phyloP scores from a whole-genome alignment of 805 yeast genomes.

The Spathaspora sp. region DNA sequence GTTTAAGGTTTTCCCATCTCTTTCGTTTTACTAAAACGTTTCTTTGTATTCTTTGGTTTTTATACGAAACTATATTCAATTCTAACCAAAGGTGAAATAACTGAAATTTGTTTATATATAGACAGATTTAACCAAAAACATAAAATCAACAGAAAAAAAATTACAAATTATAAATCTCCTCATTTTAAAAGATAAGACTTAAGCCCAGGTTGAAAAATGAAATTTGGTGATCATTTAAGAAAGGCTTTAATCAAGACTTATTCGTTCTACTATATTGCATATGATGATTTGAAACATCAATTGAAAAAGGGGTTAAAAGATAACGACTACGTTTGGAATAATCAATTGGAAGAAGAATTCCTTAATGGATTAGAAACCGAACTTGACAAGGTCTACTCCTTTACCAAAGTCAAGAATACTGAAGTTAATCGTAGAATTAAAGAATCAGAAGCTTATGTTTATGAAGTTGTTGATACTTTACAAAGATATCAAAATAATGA shows the following conservation, averaged over 20 bases:
- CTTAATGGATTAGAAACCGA: conserved; percentile 73
- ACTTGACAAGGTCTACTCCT: conserved; percentile 88
- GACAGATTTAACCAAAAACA: not conserved
- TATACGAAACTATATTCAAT: not conserved
- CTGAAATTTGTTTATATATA: not conserved
- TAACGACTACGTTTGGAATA: conserved; percentile 64
- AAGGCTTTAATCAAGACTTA: conserved; percentile 88
- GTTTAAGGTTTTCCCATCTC: not conserved
- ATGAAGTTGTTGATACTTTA: conserved; percentile 54
- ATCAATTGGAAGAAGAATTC: conserved; percentile 77
- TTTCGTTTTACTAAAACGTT: not conserved
- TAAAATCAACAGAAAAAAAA: not conserved
- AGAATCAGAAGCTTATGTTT: conserved; percentile 72
- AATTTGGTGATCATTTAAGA: conserved; percentile 91
- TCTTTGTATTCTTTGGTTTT: not conserved
- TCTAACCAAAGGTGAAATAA: not conserved
- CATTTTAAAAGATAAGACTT: not conserved
- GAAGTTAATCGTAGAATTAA: conserved; percentile 84
- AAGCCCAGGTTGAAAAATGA: conserved; percentile 47
- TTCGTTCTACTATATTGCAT: conserved; percentile 84
- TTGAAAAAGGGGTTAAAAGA: conserved; percentile 65
- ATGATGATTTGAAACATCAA: conserved; percentile 84
- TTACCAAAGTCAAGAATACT: conserved; percentile 81
- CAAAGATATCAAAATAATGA: conserved; percentile 16
- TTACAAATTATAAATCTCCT: not conserved